phyloP scores from a whole-genome alignment of 768 basidiomycete species.

The Auriscalpium microsporum region DNA sequence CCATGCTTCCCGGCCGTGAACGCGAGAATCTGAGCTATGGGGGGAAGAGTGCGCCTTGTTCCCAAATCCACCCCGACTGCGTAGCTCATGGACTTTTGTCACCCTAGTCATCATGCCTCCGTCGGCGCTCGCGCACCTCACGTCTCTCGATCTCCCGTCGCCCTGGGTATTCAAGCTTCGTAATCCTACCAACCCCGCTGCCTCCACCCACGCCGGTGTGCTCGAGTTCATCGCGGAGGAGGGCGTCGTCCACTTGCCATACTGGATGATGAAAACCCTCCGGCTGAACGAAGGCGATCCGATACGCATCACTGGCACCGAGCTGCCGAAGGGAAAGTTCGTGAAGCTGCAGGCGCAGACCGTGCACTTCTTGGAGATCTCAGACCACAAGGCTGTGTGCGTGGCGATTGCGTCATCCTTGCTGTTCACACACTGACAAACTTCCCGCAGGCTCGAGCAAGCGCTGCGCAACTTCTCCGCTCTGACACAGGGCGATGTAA shows the following conservation, averaged over 20 bases:
- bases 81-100: slow-evolving; percentile 7
- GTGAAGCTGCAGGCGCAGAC: slow-evolving; percentile 97
- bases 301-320: slow-evolving; percentile 83
- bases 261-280: slow-evolving; percentile 99
- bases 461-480: slow-evolving; percentile 88
- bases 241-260: slow-evolving; percentile 89
- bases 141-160: slow-evolving; percentile 76
- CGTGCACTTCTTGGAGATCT: slow-evolving; percentile 92
- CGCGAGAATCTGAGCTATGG: slow-evolving; percentile 92
- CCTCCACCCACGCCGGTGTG: slow-evolving; percentile 92
- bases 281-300: slow-evolving; percentile 91
- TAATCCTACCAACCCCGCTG: slow-evolving; percentile 78
- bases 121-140: slow-evolving; percentile 83
- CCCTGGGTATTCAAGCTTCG: slow-evolving; percentile 97
- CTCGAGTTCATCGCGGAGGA: slow-evolving; percentile 98
- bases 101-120: slow-evolving; percentile 90
- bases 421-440: background rate
- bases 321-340: slow-evolving; percentile 86
- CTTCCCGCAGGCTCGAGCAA: slow-evolving; percentile 69
- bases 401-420: slow-evolving; percentile 24
- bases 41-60: slow-evolving; percentile 77
- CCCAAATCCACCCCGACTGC: slow-evolving; percentile 7
- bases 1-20: slow-evolving; percentile 82
- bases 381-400: slow-evolving; percentile 96
- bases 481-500: slow-evolving; percentile 91